Percentiles rank a stretch among this genome's conserved stretches.
Evolutionary conservation across 345 rosid genomes (phyloP).

Genomic region (Laguncularia racemosa): DNA sequence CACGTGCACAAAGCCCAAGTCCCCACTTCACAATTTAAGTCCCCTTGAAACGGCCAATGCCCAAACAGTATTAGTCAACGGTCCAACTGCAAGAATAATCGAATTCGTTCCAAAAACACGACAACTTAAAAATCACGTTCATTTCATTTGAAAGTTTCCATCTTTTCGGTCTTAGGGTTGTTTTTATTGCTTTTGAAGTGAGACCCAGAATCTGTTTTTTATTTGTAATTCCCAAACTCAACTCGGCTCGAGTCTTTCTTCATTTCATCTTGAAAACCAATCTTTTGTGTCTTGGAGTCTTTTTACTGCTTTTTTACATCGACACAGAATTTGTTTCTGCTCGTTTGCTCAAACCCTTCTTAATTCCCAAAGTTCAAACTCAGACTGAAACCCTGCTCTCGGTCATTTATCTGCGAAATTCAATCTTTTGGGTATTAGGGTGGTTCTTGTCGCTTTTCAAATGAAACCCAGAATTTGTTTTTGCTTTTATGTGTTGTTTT

Average conservation of each 20-base stretch:
- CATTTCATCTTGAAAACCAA: no score
- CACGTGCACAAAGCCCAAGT: background rate
- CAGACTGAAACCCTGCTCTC: no score
- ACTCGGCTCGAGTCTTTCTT: no score
- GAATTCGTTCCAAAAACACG: slow-evolving; percentile 1
- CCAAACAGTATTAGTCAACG: slow-evolving; percentile 13
- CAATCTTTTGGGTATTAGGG: no score
- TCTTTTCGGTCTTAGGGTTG: background rate
- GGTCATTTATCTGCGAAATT: no score
- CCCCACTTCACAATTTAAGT: background rate
- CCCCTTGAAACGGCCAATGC: no score
- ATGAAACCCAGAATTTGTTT: no score
- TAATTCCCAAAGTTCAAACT: background rate
- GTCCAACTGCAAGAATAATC: background rate
- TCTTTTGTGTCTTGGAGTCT: no score
- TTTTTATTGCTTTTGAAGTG: slow-evolving; percentile 13
- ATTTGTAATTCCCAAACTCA: background rate
- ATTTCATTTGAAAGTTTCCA: background rate
- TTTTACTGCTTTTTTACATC: background rate
- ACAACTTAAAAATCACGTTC: background rate
- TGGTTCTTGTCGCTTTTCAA: no score
- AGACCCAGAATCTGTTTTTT: slow-evolving; percentile 5
- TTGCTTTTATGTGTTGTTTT: no score
- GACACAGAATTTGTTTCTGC: no score
- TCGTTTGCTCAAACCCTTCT: no score